Evolutionary conservation across 495 filamentous ascomycete species (phyloP).

Genomic region (Aspergillus nidulans): DNA sequence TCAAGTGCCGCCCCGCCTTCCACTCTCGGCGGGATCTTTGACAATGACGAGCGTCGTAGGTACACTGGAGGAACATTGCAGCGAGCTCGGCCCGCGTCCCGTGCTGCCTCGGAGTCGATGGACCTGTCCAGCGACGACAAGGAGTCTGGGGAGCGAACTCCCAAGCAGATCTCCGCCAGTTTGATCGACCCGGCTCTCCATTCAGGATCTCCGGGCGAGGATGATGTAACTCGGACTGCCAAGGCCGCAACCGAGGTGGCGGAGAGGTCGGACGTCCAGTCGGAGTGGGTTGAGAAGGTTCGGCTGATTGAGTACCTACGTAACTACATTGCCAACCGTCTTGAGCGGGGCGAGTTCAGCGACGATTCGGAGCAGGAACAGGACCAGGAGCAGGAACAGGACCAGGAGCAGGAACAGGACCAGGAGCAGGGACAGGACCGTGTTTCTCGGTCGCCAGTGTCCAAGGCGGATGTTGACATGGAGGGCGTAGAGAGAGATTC

Average conservation of each 20-base stretch:
- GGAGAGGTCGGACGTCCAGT: conserved; percentile 60
- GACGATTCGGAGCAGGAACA: conserved; percentile 24
- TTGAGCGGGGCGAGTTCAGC: conserved; percentile 61
- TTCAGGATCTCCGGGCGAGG: conserved; percentile 33
- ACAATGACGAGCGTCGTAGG: conserved; percentile 73
- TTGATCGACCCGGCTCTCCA: conserved; percentile 52
- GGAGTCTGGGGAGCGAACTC: conserved; percentile 43
- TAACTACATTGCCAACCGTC: conserved; percentile 58
- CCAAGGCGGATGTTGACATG: conserved; percentile 32
- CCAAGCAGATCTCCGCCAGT: conserved; percentile 43
- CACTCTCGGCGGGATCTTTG: conserved; percentile 76
- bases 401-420: no score
- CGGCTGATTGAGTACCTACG: conserved; percentile 73
- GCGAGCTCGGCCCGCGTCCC: conserved; percentile 53
- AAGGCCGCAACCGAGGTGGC: conserved; percentile 44
- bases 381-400: no score
- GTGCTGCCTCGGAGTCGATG: conserved; percentile 40
- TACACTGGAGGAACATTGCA: conserved; percentile 87
- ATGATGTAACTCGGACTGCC: conserved; percentile 41
- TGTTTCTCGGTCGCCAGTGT: conserved; percentile 17
- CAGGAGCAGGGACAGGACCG: no score
- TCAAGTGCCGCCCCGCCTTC: conserved; percentile 68
- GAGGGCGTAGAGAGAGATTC: conserved; percentile 33
- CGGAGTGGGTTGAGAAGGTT: conserved; percentile 83
- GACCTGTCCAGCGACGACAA: conserved; percentile 53